Percentiles rank a stretch among this genome's conserved stretches.
Conservation (phyloP, 1,284 basidiomycete genomes). For the Irpex sp. region DNA sequence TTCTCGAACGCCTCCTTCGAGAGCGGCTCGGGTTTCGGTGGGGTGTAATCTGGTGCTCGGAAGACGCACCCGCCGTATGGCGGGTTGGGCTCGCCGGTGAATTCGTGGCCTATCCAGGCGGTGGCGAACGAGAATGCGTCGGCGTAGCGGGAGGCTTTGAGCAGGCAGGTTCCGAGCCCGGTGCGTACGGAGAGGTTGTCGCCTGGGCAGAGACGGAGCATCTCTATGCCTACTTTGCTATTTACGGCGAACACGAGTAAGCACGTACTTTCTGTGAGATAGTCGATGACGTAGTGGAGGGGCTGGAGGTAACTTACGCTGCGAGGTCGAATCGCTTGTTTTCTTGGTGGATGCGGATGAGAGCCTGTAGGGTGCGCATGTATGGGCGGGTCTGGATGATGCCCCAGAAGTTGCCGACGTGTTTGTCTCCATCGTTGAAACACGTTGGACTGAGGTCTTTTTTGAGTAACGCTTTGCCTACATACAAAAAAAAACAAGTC, state of each 20-base stretch:
- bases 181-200: conserved; percentile 31
- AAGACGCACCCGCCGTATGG: conserved; percentile 29
- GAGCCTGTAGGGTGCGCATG: conserved; percentile 38
- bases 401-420: conserved; percentile 34
- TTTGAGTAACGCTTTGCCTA: conserved; percentile 30
- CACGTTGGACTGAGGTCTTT: conserved; percentile 28
- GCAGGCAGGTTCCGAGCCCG: conserved; percentile 30
- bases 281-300: background rate
- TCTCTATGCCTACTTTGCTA: conserved; percentile 36
- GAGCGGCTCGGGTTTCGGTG: conserved; percentile 11
- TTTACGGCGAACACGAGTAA: background rate
- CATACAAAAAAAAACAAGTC: too few relatives aligned
- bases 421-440: conserved; percentile 33
- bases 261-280: background rate
- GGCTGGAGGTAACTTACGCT: conserved; percentile 26
- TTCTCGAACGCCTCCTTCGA: background rate
- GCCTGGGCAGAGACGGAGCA: conserved; percentile 33
- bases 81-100: conserved; percentile 3
- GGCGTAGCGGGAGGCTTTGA: conserved; percentile 21
- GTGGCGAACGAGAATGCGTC: conserved; percentile 33
- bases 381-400: conserved; percentile 39
- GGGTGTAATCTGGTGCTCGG: conserved; percentile 17
- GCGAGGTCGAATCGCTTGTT: conserved; percentile 29
- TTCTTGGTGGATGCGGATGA: conserved; percentile 33
- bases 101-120: conserved; percentile 21